phyloP scores from a whole-genome alignment of 768 basidiomycete species.

The Russula ochroleuca region DNA sequence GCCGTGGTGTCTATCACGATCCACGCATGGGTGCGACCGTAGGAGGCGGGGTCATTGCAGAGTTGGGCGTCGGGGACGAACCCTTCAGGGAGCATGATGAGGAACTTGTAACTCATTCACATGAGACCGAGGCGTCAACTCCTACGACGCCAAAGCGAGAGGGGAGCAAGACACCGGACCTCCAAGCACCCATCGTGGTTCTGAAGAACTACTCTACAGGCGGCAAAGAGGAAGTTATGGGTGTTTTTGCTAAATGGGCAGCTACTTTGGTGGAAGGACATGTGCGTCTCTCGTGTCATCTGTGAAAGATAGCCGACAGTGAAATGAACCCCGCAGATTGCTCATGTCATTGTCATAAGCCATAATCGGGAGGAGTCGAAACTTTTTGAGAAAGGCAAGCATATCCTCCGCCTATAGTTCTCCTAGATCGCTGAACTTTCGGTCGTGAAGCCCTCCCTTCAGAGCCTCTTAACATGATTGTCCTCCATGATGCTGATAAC shows the following conservation, averaged over 20 bases:
- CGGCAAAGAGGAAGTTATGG: slow-evolving; percentile 65
- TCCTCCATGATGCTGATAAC: slow-evolving; percentile 81
- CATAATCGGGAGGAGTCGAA: slow-evolving; percentile 88
- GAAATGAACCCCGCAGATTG: slow-evolving; percentile 50
- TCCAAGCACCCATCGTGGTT: slow-evolving; percentile 74
- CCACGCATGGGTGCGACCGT: slow-evolving; percentile 79
- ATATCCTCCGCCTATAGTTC: slow-evolving; percentile 5
- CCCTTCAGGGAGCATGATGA: slow-evolving; percentile 39
- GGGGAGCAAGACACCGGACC: slow-evolving; percentile 31
- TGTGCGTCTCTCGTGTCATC: slow-evolving; percentile 38
- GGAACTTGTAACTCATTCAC: slow-evolving; percentile 21
- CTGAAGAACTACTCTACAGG: slow-evolving; percentile 70
- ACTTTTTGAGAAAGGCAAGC: slow-evolving; percentile 70
- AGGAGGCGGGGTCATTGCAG: slow-evolving; percentile 82
- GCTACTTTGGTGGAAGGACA: slow-evolving; percentile 76
- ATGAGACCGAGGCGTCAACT: background rate
- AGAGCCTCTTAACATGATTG: slow-evolving; percentile 74
- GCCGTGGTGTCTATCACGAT: slow-evolving; percentile 76
- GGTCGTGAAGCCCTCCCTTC: slow-evolving; percentile 63
- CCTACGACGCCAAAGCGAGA: slow-evolving; percentile 9
- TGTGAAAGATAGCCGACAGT: background rate
- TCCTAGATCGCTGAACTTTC: background rate
- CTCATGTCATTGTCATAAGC: slow-evolving; percentile 87
- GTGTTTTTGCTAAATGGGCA: slow-evolving; percentile 79
- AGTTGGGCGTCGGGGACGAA: slow-evolving; percentile 83